phyloP scores from a whole-genome alignment of 345 rosid species.

The Anacardium occidentale region DNA sequence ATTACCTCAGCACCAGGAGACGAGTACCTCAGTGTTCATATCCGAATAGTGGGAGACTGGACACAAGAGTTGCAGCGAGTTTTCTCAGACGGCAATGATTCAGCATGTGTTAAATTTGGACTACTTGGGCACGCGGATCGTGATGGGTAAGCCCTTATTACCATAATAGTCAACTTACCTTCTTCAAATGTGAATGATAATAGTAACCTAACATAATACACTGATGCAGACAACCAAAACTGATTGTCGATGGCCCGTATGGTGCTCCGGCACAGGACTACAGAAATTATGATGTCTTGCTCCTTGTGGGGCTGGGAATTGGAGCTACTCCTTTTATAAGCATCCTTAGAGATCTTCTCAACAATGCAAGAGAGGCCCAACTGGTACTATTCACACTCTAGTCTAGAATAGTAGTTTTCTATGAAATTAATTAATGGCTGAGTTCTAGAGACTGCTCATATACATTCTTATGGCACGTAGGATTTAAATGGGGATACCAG shows the following conservation, averaged over 20 bases:
- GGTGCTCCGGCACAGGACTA: slow-evolving; percentile 99
- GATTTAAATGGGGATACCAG: slow-evolving; percentile 60
- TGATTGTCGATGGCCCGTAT: slow-evolving; percentile 85
- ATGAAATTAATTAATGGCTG: background rate
- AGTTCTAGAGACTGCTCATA: background rate
- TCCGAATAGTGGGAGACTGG: slow-evolving; percentile 93
- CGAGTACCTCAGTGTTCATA: slow-evolving; percentile 77
- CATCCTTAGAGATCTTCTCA: slow-evolving; percentile 81
- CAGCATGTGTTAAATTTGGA: slow-evolving; percentile 49
- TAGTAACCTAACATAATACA: slow-evolving; percentile 16
- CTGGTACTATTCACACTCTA: slow-evolving; percentile 33
- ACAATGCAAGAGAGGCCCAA: slow-evolving; percentile 74
- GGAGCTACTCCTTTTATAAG: slow-evolving; percentile 98
- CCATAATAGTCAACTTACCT: background rate
- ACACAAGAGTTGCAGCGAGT: slow-evolving; percentile 74
- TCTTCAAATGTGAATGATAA: background rate
- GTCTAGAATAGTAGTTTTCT: background rate
- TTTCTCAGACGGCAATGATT: slow-evolving; percentile 54
- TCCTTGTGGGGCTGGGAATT: slow-evolving; percentile 91
- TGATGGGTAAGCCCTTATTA: slow-evolving; percentile 39
- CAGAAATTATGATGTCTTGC: slow-evolving; percentile 81
- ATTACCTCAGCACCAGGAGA: slow-evolving; percentile 96
- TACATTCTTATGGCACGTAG: slow-evolving; percentile 26
- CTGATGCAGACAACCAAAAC: slow-evolving; percentile 64
- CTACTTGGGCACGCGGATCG: slow-evolving; percentile 38